Conservation (phyloP, 1,284 basidiomycete species). For the Laetiporus sulphureus region DNA sequence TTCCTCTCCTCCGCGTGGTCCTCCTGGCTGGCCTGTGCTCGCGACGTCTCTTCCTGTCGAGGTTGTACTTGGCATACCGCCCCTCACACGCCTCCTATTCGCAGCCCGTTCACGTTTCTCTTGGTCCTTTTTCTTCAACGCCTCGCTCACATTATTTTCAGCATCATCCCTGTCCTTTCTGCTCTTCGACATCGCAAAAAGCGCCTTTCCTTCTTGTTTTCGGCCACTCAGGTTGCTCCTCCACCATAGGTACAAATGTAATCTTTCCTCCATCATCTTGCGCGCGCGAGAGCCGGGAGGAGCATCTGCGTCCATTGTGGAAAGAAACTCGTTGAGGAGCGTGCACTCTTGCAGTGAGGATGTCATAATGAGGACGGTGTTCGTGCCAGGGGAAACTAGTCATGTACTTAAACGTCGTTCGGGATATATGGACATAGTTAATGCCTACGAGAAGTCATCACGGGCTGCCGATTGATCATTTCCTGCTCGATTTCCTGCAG, state of each 20-base stretch:
- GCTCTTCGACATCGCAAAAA: conserved; percentile 13
- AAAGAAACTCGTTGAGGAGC: conserved; percentile 75
- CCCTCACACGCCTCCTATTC: conserved; percentile 56
- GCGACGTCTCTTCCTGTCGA: conserved; percentile 2
- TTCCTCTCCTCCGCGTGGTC: conserved; percentile 13
- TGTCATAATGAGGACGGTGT: conserved; percentile 87
- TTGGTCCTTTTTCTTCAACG: conserved; percentile 68
- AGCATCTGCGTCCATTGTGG: conserved; percentile 52
- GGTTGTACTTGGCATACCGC: conserved; percentile 67
- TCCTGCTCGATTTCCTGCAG: conserved; percentile 91
- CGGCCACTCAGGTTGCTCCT: conserved; percentile 54
- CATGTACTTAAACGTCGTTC: conserved; percentile 3
- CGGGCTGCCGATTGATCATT: conserved; percentile 56
- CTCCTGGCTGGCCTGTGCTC: conserved; percentile 1
- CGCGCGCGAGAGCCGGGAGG: conserved; percentile 56
- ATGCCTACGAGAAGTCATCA: conserved; percentile 22
- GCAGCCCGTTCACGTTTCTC: conserved; percentile 47
- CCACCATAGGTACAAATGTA: conserved; percentile 77
- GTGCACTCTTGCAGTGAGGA: conserved; percentile 73
- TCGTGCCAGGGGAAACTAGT: conserved; percentile 54
- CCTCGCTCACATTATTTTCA: conserved; percentile 48
- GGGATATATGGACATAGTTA: background rate
- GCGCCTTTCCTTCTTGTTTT: conserved; percentile 27
- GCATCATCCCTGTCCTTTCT: conserved; percentile 13
- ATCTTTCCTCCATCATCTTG: conserved; percentile 72